Percentiles rank a stretch among this genome's conserved stretches.
phyloP scores from a whole-genome alignment of 2,329 filamentous ascomycete species.

The Aspergillus carbonarius region DNA sequence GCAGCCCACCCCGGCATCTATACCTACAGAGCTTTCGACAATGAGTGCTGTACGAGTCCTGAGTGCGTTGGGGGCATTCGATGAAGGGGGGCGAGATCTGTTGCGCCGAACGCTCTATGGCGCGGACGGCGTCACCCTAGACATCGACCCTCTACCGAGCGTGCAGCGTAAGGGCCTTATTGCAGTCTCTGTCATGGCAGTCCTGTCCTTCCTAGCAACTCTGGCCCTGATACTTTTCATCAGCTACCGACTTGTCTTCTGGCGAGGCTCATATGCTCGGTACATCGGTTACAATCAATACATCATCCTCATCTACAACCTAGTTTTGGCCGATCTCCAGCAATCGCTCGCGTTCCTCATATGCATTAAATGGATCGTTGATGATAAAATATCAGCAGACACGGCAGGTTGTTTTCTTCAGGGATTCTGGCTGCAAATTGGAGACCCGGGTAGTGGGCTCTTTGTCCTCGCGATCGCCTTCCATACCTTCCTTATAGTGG shows the following conservation, averaged over 20 bases:
- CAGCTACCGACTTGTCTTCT: conserved; percentile 53
- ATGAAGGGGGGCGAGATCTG: conserved; percentile 18
- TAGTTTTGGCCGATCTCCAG: conserved; percentile 54
- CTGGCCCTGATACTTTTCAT: conserved; percentile 48
- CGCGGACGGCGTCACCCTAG: conserved; percentile 11
- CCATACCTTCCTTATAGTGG: conserved; percentile 54
- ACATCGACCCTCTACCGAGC: conserved; percentile 37
- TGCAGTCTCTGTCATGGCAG: conserved; percentile 47
- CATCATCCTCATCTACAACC: conserved; percentile 55
- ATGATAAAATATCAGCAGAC: conserved; percentile 45
- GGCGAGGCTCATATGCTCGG: conserved; percentile 48
- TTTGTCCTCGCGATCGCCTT: conserved; percentile 56
- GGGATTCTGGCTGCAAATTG: conserved; percentile 53
- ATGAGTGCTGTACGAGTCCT: conserved; percentile 19
- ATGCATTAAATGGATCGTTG: conserved; percentile 48
- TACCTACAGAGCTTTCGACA: neutral
- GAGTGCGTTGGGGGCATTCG: conserved; percentile 16
- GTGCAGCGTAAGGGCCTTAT: conserved; percentile 45
- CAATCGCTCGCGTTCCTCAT: conserved; percentile 53
- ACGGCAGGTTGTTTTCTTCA: conserved; percentile 51
- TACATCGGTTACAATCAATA: conserved; percentile 57
- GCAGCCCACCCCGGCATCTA: neutral
- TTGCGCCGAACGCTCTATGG: conserved; percentile 23
- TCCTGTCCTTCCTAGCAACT: conserved; percentile 49
- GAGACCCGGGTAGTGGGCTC: conserved; percentile 53